Conservation (phyloP, 345 rosid genomes). For the Physaria fendleri region DNA sequence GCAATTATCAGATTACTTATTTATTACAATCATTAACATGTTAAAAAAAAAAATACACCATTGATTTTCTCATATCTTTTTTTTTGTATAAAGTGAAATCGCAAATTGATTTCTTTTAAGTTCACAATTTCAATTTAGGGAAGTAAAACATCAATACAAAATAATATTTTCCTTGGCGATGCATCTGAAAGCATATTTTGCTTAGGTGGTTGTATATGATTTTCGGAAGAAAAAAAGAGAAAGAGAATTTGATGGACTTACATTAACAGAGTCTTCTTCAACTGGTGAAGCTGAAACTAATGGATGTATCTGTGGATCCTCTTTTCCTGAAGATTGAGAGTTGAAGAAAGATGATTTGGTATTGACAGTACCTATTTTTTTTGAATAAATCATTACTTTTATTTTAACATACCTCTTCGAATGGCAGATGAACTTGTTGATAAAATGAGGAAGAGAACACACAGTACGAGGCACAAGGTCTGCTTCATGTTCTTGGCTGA, state of each 20-base stretch:
- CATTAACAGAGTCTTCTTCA: constrained; percentile 31
- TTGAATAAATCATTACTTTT: constrained; percentile 15
- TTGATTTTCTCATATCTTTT: neutral
- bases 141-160: neutral
- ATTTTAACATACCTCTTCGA: constrained; percentile 24
- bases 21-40: neutral
- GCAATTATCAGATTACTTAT: neutral
- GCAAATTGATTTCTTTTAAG: neutral
- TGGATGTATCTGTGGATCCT: constrained; percentile 28
- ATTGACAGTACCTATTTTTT: neutral
- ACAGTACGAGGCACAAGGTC: constrained; percentile 20
- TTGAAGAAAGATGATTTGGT: neutral
- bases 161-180: neutral
- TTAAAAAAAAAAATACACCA: neutral
- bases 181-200: neutral
- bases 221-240: neutral
- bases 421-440: constrained; percentile 35
- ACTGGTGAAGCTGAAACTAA: constrained; percentile 16
- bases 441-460: constrained; percentile 36
- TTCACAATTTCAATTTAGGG: neutral
- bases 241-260: constrained; percentile 8
- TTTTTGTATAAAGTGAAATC: neutral
- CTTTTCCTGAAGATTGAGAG: constrained; percentile 27
- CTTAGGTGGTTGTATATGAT: neutral
- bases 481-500: constrained; percentile 41